Evolutionary conservation across 129 eudicot genomes (phyloP).

Genomic region (Pittosporum tobira): DNA sequence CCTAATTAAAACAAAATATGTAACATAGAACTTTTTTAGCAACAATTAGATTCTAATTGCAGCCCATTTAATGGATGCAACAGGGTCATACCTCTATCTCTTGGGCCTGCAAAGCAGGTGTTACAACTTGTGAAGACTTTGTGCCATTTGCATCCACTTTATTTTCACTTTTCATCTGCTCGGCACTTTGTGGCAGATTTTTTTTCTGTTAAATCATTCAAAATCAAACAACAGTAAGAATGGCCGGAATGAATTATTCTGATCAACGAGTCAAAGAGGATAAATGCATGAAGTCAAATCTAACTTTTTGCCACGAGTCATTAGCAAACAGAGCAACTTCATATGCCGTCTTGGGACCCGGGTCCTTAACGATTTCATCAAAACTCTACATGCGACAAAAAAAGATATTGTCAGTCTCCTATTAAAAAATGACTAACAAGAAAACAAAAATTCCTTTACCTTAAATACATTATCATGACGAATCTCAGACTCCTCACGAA

Average conservation of each 20-base stretch:
- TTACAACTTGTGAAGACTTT: conserved; percentile 20
- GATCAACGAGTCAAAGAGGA: not conserved
- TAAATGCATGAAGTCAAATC: not conserved
- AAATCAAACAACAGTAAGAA: conserved; percentile 13
- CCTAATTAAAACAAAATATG: conserved; percentile 30
- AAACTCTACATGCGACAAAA: conserved; percentile 41
- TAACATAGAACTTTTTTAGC: no score
- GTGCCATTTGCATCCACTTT: conserved; percentile 15
- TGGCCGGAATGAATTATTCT: not conserved
- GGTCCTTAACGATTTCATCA: conserved; percentile 50
- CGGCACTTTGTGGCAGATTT: conserved; percentile 21
- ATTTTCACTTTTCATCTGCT: conserved; percentile 23
- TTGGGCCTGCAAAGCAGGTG: conserved; percentile 18
- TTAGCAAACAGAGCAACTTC: conserved; percentile 60
- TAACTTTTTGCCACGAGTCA: conserved; percentile 66
- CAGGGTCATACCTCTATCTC: conserved; percentile 35
- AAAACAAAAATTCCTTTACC: conserved; percentile 36
- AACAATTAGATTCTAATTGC: not conserved
- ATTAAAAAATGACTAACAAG: not conserved
- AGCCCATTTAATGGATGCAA: not conserved
- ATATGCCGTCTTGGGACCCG: conserved; percentile 61
- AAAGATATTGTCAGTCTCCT: not conserved
- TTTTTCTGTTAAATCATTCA: conserved; percentile 35
- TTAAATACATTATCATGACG: conserved; percentile 59
- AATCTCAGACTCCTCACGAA: conserved; percentile 58